Percentiles rank a stretch among this genome's conserved stretches.
These are phyloP conservation scores for Verticillium nonalfalfae DNA, from an alignment of 2,329 filamentous ascomycete genomes.

Conservation along the genomic window DNA sequence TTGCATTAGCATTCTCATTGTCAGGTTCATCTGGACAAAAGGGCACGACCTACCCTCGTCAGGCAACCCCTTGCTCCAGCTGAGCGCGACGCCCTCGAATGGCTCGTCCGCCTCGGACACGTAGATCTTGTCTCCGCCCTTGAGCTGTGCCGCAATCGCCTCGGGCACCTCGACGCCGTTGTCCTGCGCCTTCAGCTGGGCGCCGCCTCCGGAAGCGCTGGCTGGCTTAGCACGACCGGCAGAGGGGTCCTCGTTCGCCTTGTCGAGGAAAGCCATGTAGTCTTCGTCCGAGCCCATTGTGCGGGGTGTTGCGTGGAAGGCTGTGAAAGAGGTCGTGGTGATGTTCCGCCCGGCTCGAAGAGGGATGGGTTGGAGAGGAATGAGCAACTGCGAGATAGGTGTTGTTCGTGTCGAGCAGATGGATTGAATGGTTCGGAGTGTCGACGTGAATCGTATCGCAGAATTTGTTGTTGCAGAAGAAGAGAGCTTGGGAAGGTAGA, in stretches of 20 bases:
- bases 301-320: background rate
- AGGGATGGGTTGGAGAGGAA: background rate
- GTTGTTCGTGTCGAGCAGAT: background rate
- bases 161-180: conserved; percentile 53
- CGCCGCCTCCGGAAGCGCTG: conserved; percentile 13
- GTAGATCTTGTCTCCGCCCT: conserved; percentile 56
- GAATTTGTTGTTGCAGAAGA: background rate
- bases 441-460: background rate
- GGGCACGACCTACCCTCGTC: conserved; percentile 48
- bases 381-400: background rate
- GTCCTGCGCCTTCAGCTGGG: conserved; percentile 46
- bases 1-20: background rate
- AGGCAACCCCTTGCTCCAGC: conserved; percentile 51
- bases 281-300: conserved; percentile 72
- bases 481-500: background rate
- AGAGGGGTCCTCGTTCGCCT: conserved; percentile 75
- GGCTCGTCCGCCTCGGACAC: conserved; percentile 79
- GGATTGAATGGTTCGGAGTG: background rate
- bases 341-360: conserved; percentile 5
- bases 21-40: background rate
- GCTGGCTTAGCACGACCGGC: conserved; percentile 38
- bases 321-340: conserved; percentile 11
- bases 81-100: conserved; percentile 70
- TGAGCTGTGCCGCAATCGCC: conserved; percentile 41
- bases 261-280: conserved; percentile 79